These are phyloP conservation scores for Alternaria sp. DNA, from an alignment of 2,329 filamentous ascomycete genomes.

Conservation along the genomic window DNA sequence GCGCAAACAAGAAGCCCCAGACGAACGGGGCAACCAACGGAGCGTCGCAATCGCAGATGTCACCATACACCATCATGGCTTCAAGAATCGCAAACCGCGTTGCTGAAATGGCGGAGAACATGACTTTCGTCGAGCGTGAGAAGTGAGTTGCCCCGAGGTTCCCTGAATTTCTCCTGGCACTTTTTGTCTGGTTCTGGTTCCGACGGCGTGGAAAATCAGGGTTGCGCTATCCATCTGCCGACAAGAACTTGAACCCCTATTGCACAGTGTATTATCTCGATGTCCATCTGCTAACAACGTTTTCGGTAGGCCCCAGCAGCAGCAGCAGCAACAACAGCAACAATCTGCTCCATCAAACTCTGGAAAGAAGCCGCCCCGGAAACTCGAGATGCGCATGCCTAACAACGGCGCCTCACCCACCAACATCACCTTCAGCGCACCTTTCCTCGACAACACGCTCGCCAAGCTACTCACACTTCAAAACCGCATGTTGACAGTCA, in stretches of 20 bases:
- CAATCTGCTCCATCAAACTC: conserved; percentile 24
- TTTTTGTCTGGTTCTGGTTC: conserved; percentile 5
- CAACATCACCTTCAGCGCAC: conserved; percentile 60
- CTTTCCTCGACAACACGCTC: conserved; percentile 63
- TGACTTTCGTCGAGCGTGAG: conserved; percentile 60
- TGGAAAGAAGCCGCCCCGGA: conserved; percentile 56
- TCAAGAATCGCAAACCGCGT: conserved; percentile 60
- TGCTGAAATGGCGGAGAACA: conserved; percentile 63
- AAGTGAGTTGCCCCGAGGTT: conserved; percentile 36
- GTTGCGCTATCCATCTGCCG: neutral
- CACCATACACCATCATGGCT: conserved; percentile 62
- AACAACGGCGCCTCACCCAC: conserved; percentile 46
- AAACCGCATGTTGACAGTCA: conserved; percentile 60
- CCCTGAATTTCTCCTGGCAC: neutral
- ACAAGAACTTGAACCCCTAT: neutral
- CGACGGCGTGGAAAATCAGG: conserved; percentile 25
- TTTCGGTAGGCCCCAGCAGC: conserved; percentile 30
- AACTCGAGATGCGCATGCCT: conserved; percentile 60
- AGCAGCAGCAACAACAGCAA: conserved; percentile 34
- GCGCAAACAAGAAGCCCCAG: conserved; percentile 31
- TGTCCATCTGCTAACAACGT: conserved; percentile 21
- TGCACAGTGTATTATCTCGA: neutral
- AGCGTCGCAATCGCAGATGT: conserved; percentile 41
- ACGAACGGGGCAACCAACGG: conserved; percentile 43
- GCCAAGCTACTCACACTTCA: conserved; percentile 60